Evolutionary conservation across 306 rosid species (phyloP).

Genomic region (Glycine tomentella): DNA sequence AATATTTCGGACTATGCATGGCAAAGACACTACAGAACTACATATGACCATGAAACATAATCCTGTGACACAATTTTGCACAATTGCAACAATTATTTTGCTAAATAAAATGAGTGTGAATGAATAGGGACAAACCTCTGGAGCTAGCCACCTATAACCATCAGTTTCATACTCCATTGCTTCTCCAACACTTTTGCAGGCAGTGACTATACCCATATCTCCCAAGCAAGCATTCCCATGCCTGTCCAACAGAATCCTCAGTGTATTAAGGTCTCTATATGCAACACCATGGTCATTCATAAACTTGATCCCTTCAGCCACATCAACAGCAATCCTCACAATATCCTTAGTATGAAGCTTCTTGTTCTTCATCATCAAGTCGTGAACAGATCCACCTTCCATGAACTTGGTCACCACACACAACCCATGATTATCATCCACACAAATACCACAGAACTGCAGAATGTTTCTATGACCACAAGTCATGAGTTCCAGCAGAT

Average conservation of each 20-base stretch:
- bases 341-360: constrained; percentile 81
- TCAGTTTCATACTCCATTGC: constrained; percentile 94
- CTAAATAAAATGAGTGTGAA: constrained; percentile 40
- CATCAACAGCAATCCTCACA: constrained; percentile 76
- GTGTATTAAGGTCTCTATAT: constrained; percentile 84
- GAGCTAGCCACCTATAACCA: constrained; percentile 97
- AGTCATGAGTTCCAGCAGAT: constrained; percentile 86
- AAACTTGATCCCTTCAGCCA: constrained; percentile 92
- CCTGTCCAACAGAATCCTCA: constrained; percentile 80
- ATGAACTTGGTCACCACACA: constrained; percentile 86
- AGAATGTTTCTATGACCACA: constrained; percentile 85
- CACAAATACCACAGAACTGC: constrained; percentile 81
- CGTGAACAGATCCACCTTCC: constrained; percentile 91
- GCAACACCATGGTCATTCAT: constrained; percentile 88
- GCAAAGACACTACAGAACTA: constrained; percentile 31
- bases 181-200: constrained; percentile 83
- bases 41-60: constrained; percentile 34
- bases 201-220: constrained; percentile 87
- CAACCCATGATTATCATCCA: constrained; percentile 90
- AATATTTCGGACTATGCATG: constrained; percentile 33
- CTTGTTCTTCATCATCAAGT: constrained; percentile 76
- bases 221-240: constrained; percentile 93
- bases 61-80: constrained; percentile 12
- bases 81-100: constrained; percentile 40
- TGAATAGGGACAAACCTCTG: constrained; percentile 75